Conservation (phyloP, 768 basidiomycete species). For the Rhodosporidiobolus odoratus region DNA sequence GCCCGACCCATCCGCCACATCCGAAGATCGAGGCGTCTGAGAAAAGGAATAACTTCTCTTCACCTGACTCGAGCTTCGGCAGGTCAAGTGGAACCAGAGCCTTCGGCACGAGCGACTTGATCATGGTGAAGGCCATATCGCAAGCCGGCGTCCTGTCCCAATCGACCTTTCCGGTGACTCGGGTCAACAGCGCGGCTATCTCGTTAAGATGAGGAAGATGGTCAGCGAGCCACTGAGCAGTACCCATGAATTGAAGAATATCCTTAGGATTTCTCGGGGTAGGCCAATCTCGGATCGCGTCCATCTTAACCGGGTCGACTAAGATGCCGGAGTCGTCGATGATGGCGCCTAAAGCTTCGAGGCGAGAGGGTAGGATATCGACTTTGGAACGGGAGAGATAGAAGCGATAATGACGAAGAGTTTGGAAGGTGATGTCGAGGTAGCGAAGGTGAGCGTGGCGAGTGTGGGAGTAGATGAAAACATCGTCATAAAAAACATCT, state of each 20-base stretch:
- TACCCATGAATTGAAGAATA: constrained; percentile 18
- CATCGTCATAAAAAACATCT: too few relatives aligned
- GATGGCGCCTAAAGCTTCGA: too few relatives aligned
- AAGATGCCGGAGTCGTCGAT: too few relatives aligned
- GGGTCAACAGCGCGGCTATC: not conserved
- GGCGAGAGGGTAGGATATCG: too few relatives aligned
- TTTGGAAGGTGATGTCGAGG: too few relatives aligned
- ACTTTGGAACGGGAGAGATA: too few relatives aligned
- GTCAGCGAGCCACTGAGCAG: constrained; percentile 12
- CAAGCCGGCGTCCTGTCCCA: constrained; percentile 10
- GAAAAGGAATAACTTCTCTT: constrained; percentile 8
- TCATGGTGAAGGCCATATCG: not conserved
- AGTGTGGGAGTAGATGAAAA: too few relatives aligned
- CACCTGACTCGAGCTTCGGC: not conserved
- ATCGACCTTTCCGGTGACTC: constrained; percentile 12
- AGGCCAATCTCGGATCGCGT: too few relatives aligned
- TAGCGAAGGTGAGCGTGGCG: too few relatives aligned
- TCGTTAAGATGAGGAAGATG: constrained; percentile 15
- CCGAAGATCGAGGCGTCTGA: constrained; percentile 10
- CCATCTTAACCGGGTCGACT: too few relatives aligned
- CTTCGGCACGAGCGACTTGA: constrained; percentile 5
- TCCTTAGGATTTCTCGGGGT: constrained; percentile 12
- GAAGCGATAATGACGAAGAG: too few relatives aligned
- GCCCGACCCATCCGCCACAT: constrained; percentile 19
- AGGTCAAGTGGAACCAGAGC: not conserved